Evolutionary conservation across 805 yeast species (phyloP).

Genomic region (Saccharomycopsis javanensis): DNA sequence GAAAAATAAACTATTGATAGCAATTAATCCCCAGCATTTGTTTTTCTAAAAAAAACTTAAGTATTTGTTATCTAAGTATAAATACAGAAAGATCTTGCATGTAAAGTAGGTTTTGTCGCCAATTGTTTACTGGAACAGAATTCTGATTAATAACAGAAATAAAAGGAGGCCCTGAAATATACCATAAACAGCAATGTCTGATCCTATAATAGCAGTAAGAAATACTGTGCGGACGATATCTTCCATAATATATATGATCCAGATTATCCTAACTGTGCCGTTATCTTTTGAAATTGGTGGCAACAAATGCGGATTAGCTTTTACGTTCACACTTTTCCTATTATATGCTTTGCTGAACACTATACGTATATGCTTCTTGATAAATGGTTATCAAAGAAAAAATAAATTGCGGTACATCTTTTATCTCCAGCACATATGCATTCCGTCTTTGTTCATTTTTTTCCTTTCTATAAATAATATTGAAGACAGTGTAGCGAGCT

Average conservation of each 20-base stretch:
- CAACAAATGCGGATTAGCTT: conserved; percentile 77
- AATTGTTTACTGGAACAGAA: too few relatives aligned
- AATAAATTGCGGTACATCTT: conserved; percentile 39
- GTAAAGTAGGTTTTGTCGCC: too few relatives aligned
- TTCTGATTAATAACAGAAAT: too few relatives aligned
- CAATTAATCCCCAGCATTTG: too few relatives aligned
- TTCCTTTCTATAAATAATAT: conserved; percentile 32
- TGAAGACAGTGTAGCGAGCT: conserved; percentile 2
- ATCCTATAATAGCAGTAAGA: conserved; percentile 5
- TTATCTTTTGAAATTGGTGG: conserved; percentile 94
- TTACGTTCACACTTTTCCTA: conserved; percentile 60
- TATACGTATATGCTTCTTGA: conserved; percentile 41
- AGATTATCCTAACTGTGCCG: conserved; percentile 77
- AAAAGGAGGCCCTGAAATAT: too few relatives aligned
- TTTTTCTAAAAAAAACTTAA: too few relatives aligned
- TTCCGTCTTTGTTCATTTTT: conserved; percentile 72
- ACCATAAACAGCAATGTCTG: not conserved
- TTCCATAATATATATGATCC: conserved; percentile 51
- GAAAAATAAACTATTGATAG: too few relatives aligned
- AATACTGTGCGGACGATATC: conserved; percentile 30
- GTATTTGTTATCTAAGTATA: too few relatives aligned
- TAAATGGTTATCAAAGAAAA: conserved; percentile 18
- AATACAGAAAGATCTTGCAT: too few relatives aligned
- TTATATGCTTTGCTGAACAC: conserved; percentile 69
- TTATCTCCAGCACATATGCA: conserved; percentile 70